Evolutionary conservation across 2,329 filamentous ascomycete species (phyloP), one percentile per base, ranked within the genome.

Genomic region (Gremmenia infestans): DNA sequence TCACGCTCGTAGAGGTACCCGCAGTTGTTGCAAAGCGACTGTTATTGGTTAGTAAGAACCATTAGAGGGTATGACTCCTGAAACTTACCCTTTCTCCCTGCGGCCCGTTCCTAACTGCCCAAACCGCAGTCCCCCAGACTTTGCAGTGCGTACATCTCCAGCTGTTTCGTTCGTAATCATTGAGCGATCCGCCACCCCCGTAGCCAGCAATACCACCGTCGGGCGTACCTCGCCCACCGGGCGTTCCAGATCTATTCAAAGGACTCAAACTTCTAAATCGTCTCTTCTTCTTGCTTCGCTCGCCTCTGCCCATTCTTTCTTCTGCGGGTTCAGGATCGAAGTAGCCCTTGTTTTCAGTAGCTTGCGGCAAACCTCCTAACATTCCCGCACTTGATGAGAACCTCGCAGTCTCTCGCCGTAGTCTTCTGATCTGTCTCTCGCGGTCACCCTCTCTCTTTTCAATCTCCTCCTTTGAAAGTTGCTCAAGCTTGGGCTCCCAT

Each of bases 401-500:
- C 25, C 91, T 82, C 1, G 93, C 93, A 9, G 93, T 97, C 72
- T 99, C 94, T 69, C 94, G 81, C 54, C 94, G 82, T 60, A 97
- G 75, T 57, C 94, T 81, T 56, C 94, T 81, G 40, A 97, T 88
- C 72, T 97, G 91, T 54, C 94, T 81, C 72, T 99, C 94, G 43
- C 94, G 83, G 69, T 99, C 94, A 51, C 91, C 91, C 72, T 99
- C 94, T 28, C 94, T 84, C 75, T 96, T 96, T 73, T 99, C 94
- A 53, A 99, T 97, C 69, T 99, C 94, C 66, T 99, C 94, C 65
- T 96, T 96, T 40, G 87, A 92, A 2, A 99, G 75, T 0, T 81
- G 78, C 70, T 93, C 89, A 8, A 94, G 79, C 74, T 89, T 90
- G 6, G 89, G 88, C 68, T 91, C 88, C 89, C 89, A 94, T 59